Evolutionary conservation across 2,329 filamentous ascomycete species (phyloP).

Genomic region (Aspergillus eucalypticola): DNA sequence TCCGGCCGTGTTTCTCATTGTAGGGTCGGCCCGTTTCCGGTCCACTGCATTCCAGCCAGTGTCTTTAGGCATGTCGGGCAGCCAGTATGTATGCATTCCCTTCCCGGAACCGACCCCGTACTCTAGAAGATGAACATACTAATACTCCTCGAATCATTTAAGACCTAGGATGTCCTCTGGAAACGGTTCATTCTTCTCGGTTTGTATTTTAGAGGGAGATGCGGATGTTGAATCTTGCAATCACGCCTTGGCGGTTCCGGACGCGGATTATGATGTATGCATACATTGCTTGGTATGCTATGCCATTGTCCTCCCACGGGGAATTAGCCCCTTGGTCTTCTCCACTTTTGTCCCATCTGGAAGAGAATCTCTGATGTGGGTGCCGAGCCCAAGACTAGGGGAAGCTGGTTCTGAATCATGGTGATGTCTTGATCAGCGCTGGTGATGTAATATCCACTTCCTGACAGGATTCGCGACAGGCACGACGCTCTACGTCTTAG

Average conservation of each 20-base stretch:
- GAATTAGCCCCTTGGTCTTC: no score
- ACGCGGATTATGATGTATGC: not conserved
- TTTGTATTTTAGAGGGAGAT: no score
- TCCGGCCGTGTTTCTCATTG: not conserved
- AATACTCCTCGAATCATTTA: not conserved
- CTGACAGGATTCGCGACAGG: no score
- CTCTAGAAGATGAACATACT: not conserved
- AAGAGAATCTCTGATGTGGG: not conserved
- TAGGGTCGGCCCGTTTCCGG: conserved; percentile 1
- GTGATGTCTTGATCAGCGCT: not conserved
- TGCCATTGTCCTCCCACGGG: no score
- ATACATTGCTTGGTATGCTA: no score
- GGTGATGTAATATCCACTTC: not conserved
- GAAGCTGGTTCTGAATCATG: not conserved
- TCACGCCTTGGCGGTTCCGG: not conserved
- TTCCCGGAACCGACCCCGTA: not conserved
- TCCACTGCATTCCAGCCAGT: not conserved
- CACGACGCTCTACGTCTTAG: no score
- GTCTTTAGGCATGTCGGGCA: not conserved
- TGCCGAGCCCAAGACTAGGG: no score
- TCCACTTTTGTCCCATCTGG: no score
- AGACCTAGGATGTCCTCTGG: not conserved
- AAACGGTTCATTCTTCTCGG: not conserved
- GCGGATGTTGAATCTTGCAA: no score
- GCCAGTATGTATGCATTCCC: not conserved